Evolutionary conservation across 371 early-diverging fungal genomes (phyloP).

Genomic region (Mucor velutinosus): DNA sequence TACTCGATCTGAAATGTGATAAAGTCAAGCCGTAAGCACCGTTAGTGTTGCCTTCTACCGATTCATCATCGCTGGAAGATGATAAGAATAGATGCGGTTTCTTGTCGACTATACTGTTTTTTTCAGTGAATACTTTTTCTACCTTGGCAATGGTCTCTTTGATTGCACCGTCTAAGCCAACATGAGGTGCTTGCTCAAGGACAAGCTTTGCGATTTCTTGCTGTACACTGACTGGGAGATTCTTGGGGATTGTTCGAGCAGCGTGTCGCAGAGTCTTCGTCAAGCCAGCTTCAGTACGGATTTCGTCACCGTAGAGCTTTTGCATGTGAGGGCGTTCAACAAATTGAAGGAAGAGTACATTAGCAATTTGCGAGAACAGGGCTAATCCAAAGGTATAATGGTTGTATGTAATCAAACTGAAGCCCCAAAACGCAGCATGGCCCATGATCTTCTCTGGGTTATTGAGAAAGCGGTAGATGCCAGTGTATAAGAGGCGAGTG

Average conservation of each 20-base stretch:
- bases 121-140: not conserved
- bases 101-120: not conserved
- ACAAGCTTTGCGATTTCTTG: constrained; percentile 41
- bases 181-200: constrained; percentile 32
- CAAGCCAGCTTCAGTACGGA: constrained; percentile 81
- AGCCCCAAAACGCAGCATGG: constrained; percentile 89
- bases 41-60: not conserved
- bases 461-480: constrained; percentile 79
- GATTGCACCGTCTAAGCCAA: constrained; percentile 26
- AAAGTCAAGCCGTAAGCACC: not conserved
- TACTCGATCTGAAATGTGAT: not conserved
- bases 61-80: not conserved
- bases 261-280: constrained; percentile 57
- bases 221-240: constrained; percentile 35
- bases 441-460: constrained; percentile 93
- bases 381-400: constrained; percentile 81
- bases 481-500: constrained; percentile 71
- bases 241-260: constrained; percentile 37
- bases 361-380: constrained; percentile 78
- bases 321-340: constrained; percentile 91
- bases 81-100: not conserved
- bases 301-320: constrained; percentile 77
- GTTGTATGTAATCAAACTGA: constrained; percentile 81
- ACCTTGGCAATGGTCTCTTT: constrained; percentile 5
- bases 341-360: constrained; percentile 75